These are phyloP conservation scores for Daldinia vernicosa DNA, from an alignment of 495 filamentous ascomycete genomes.

Conservation along the genomic window DNA sequence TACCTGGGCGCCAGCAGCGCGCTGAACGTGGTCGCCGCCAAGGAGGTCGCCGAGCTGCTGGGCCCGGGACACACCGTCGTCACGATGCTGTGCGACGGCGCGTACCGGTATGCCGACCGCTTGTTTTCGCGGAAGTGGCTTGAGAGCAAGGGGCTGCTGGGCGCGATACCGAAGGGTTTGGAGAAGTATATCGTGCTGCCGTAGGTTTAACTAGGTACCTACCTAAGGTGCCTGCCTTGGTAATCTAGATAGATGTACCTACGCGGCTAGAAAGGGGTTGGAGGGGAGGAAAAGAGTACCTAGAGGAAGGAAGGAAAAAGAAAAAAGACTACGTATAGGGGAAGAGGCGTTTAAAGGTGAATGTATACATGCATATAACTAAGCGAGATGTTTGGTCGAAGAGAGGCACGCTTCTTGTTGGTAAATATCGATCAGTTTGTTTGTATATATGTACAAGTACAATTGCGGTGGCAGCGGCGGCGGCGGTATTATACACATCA, in stretches of 20 bases:
- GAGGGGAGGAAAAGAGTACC: no score
- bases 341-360: slow-evolving; percentile 17
- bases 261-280: no score
- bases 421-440: slow-evolving; percentile 9
- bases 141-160: slow-evolving; percentile 79
- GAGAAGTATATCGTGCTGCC: slow-evolving; percentile 92
- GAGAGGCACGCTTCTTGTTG: not conserved
- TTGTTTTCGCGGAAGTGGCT: slow-evolving; percentile 93
- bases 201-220: slow-evolving; percentile 57
- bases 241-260: no score
- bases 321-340: not conserved
- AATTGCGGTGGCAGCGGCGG: slow-evolving; percentile 10
- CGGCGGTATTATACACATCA: slow-evolving; percentile 23
- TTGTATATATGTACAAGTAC: slow-evolving; percentile 42
- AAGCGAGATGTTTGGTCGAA: not conserved
- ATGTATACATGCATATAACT: slow-evolving; percentile 6
- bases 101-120: slow-evolving; percentile 94
- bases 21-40: slow-evolving; percentile 93
- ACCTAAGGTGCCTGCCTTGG: no score
- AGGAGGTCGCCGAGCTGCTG: slow-evolving; percentile 90
- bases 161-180: slow-evolving; percentile 84
- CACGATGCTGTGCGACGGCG: slow-evolving; percentile 92
- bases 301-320: not conserved
- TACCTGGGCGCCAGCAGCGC: slow-evolving; percentile 95
- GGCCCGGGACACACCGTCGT: slow-evolving; percentile 92